Evolutionary conservation across 345 rosid genomes (phyloP), one percentile per base, ranked within the genome.

Genomic region (Acer saccharum): DNA sequence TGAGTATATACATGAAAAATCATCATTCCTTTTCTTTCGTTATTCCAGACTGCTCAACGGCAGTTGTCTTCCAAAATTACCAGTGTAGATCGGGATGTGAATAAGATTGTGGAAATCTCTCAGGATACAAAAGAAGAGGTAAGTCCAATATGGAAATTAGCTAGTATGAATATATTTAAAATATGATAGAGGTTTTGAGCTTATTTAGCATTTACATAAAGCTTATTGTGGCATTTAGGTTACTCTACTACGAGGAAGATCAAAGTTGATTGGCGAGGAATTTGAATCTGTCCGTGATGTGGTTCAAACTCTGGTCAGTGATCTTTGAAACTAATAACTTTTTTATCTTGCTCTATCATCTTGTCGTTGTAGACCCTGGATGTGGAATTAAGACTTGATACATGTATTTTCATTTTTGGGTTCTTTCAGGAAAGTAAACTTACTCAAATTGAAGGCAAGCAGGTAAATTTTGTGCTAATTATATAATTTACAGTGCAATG

Each of bases 271-370:
- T 43, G 84, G 87, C 14, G 81, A 69, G 25, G 85, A 88, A 63
- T 89, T 92, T 77, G 86, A 85, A 58, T 75, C 83, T 81, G 92
- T 90, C 69, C 88, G 89, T 57, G 81, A 83, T 81, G 90, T 84
- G 44, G 95, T 96, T 72, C 92, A 94, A 88, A 87, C 82, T 71
- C 84, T 96, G 94, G 98, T 96, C 78, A 81, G 77, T 52, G 10
- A 62, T 81, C 68, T 77, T 76, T 61, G 39, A 68, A 29, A 29
- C 10, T 64, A 70, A 20, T 72, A 73, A 44, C 52, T 55, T 61
- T 3, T 55, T 76, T 18, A 12, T 62, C 43, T 48, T 75, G 68
- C 62, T 25, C 20, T n/a, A n/a, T 44, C 70, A n/a, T 43, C 55
- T 65, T 21, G 12, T 25, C 46, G 14, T 17, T 77, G 16, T 58